Conservation (phyloP, 257 asterid genomes). For the Misopates orontium region DNA sequence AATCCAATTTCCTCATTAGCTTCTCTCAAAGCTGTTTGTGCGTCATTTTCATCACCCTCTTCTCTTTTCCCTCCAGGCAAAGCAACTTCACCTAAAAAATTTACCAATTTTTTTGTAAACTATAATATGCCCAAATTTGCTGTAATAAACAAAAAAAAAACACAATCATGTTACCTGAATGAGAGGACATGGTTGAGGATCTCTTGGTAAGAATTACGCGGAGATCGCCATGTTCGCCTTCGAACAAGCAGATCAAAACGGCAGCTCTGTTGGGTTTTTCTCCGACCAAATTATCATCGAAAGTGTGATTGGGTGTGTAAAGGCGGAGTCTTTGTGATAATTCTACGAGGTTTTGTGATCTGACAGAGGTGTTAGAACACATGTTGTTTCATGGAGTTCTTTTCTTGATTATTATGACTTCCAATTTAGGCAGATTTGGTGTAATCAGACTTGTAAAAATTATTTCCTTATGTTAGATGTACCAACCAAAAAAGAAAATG, state of each 20-base stretch:
- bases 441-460: no score
- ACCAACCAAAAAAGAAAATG: no score
- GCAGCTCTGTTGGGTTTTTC: constrained; percentile 48
- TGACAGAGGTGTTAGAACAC: constrained; percentile 31
- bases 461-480: no score
- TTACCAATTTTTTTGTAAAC: no score
- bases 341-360: constrained; percentile 41
- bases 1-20: constrained; percentile 90
- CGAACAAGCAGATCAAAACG: constrained; percentile 70
- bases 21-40: constrained; percentile 78
- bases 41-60: constrained; percentile 54
- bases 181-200: constrained; percentile 63
- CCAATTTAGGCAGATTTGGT: no score
- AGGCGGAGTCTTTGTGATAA: constrained; percentile 48
- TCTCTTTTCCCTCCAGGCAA: constrained; percentile 90
- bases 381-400: background rate
- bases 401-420: no score
- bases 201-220: constrained; percentile 80
- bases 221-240: constrained; percentile 53
- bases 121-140: no score
- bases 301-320: constrained; percentile 26
- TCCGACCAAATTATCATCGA: background rate
- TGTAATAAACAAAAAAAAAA: no score
- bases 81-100: constrained; percentile 72
- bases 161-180: constrained; percentile 47